These are phyloP conservation scores for Amaranthus hypochondriacus DNA, from an alignment of 148 eudicot genomes.

Conservation along the genomic window DNA sequence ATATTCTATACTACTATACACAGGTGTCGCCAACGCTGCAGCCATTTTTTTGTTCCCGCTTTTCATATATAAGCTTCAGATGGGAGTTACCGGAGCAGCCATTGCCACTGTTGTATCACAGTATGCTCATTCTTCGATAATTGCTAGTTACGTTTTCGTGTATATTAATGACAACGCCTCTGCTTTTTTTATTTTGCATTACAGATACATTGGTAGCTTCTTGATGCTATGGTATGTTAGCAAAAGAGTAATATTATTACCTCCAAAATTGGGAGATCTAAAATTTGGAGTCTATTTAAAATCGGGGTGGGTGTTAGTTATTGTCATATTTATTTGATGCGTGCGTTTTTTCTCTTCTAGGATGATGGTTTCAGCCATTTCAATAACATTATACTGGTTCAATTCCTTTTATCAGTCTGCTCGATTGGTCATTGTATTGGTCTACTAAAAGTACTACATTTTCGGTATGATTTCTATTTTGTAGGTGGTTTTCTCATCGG, in stretches of 20 bases:
- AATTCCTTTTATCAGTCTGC: background rate
- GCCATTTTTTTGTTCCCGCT: constrained; percentile 76
- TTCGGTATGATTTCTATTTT: background rate
- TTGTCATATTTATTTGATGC: background rate
- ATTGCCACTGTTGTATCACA: constrained; percentile 82
- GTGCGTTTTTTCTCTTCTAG: background rate
- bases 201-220: constrained; percentile 65
- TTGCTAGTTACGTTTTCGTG: background rate
- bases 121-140: constrained; percentile 42
- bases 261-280: constrained; percentile 70
- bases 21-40: constrained; percentile 79
- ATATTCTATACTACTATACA: constrained; percentile 14
- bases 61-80: constrained; percentile 55
- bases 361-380: background rate
- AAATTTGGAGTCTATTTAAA: constrained; percentile 78
- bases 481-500: constrained; percentile 72
- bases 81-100: constrained; percentile 93
- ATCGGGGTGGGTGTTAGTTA: constrained; percentile 62
- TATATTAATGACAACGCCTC: constrained; percentile 4
- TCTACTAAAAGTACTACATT: background rate
- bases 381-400: background rate
- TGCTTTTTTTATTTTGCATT: constrained; percentile 7
- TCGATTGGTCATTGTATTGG: background rate
- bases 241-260: constrained; percentile 60
- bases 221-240: constrained; percentile 71